Evolutionary conservation across 176 grass and related monocot species (phyloP), one percentile per base, ranked within the genome.

Genomic region (Oryza punctata): DNA sequence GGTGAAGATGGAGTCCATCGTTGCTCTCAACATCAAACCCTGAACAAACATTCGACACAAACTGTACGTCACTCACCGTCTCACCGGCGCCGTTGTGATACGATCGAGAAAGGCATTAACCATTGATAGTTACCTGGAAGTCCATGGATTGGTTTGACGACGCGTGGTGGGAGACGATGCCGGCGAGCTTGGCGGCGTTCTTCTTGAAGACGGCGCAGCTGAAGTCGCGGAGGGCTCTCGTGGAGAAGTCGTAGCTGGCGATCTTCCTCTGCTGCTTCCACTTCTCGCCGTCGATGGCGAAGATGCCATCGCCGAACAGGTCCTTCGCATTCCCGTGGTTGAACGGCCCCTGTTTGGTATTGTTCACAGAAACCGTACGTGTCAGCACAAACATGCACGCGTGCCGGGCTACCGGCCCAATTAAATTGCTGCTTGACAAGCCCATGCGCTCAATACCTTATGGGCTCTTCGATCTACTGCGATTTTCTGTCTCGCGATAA

Each of bases 1-100:
- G 43, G 76, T 84, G 63, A 89, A 91, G 64, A 93, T 91, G 47
- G 94, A 93, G 50, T 93, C 94, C 88, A 96, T 93, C 14, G 94
- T 90, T 0, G 88, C 88, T 50, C 75, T 83, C 81, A 87, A 67
- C 21, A 89, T 66, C n/a, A 93, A 77, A 7, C 38, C 84, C 86
- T 91, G 81, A n/a, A 81, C 21, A 84, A 49, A 50, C 15, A 9
- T 10, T 41, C 40, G 9, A 10, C 40, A 37, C 35, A 37, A 37
- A 37, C 35, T 6, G 35, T 37, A 37, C 40, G 1, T 41, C 40
- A 37, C 35, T 37, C 35, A 37, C 35, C 35, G 35, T 33, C 32
- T 33, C 32, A 7, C 35, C 35, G 35, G 35, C 35, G 35, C 35
- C 35, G 35, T 37, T 37, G 35, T 37, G 35, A 37, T 37, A 37